phyloP scores from a whole-genome alignment of 441 rosid genomes.

The Capsella rubella region DNA sequence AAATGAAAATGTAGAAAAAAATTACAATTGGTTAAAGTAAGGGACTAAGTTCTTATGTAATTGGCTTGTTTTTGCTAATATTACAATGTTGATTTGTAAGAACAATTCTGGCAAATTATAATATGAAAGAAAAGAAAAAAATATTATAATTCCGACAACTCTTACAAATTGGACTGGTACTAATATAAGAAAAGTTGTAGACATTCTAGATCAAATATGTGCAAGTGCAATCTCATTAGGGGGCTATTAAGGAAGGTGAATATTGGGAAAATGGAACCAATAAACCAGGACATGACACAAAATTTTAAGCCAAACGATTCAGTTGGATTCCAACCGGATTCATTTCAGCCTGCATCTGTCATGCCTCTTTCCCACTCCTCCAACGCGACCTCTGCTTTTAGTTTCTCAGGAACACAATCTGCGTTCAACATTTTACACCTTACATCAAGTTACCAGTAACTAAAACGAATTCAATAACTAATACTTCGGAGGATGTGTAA shows the following conservation, averaged over 20 bases:
- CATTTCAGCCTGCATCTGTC: conserved; percentile 45
- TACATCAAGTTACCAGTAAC: not conserved
- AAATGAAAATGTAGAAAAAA: not conserved
- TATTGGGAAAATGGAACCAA: conserved; percentile 17
- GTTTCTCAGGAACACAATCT: conserved; percentile 85
- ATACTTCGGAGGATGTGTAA: conserved; percentile 10
- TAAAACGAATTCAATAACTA: not conserved
- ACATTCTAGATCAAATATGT: conserved; percentile 8
- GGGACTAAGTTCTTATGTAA: not conserved
- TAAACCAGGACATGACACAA: conserved; percentile 14
- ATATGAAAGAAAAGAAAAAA: not conserved
- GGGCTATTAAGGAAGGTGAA: not conserved
- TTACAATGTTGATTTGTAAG: not conserved
- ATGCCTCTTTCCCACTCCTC: conserved; percentile 52
- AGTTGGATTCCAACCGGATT: not conserved
- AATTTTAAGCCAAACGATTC: conserved; percentile 1
- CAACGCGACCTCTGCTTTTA: conserved; percentile 71
- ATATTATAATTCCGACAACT: not conserved
- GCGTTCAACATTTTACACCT: conserved; percentile 7
- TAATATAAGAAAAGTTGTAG: not conserved
- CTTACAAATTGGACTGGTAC: conserved; percentile 2
- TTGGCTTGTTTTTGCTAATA: not conserved
- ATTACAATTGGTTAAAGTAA: not conserved
- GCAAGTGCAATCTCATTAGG: conserved; percentile 7
- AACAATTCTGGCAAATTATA: not conserved